phyloP scores from a whole-genome alignment of 176 grass and related monocot species.

The Themeda triandra region DNA sequence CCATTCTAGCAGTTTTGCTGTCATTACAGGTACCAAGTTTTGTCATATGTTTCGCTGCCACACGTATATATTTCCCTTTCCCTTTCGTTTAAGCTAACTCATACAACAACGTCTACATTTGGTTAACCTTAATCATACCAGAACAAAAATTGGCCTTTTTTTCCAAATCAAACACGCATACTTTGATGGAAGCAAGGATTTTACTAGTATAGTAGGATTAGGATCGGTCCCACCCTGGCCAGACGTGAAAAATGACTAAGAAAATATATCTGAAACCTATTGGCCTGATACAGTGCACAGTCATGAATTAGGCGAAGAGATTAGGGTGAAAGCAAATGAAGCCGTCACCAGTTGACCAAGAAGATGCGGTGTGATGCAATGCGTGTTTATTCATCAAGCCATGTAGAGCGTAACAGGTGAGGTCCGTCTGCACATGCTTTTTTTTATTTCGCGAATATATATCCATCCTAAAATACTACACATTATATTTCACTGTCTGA shows the following conservation, averaged over 20 bases:
- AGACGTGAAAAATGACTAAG: neutral
- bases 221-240: neutral
- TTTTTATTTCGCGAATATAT: no score
- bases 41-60: neutral
- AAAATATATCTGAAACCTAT: neutral
- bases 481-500: no score
- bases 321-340: conserved; percentile 14
- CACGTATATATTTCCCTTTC: neutral
- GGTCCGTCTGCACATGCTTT: no score
- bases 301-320: neutral
- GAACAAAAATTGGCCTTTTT: neutral
- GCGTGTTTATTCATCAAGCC: neutral
- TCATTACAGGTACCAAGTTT: neutral
- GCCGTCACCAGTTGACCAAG: conserved; percentile 1
- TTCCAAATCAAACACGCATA: neutral
- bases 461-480: no score
- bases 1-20: neutral
- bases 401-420: neutral
- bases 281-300: neutral
- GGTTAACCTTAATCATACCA: neutral
- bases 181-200: neutral
- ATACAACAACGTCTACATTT: neutral
- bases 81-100: neutral
- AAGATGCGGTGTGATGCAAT: neutral
- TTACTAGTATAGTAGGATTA: no score